Base-by-base conservation (phyloP, 2,329 filamentous ascomycete species). In the Basipetospora sp. region DNA sequence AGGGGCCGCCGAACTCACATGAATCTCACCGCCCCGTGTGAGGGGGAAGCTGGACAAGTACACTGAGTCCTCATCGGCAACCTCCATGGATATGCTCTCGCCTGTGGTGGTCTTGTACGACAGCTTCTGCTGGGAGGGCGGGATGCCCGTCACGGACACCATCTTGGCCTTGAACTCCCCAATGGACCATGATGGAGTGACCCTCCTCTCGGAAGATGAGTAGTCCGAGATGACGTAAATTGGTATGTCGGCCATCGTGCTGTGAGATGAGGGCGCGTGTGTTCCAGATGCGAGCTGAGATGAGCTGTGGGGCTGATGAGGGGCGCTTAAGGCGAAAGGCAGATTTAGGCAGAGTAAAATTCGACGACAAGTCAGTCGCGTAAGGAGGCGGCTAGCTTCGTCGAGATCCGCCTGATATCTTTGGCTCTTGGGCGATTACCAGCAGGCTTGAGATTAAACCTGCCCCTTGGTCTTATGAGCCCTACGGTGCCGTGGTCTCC, bases 131-230 rank as follows among this genome's bases (percentile, higher is more conserved):
- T 70, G 76, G 20, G 70, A 71, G 9, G 87, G 82, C 13, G 90
- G 88, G 27, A 96, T 77, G 43, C 90, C 90, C 2, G 88, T 96
- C 59, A 96, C 78, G 43, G 85, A 80, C 59, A 96, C 88, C 36
- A 98, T 76, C 58, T 90, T 92, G 38, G 69, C 62, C 63, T 88
- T 94, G 50, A 96, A 70, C 50, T 84, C 77, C 39, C 71, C 67
- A 53, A 98, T 80, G 43, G 79, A 80, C 90, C 90, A 98, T 47
- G 87, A 80, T 11, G 88, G 88, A 18, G 84, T 88, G 55, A 96
- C 77, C 47, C 90, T 83, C 43, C 88, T 81, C 62, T 98, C 90
- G 36, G 85, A 87, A 34, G 78, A 74, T 34, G 80, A 69, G 57
- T 80, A 82, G 43, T 84, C 77, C 36, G 82, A 88, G 43, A 71